Evolutionary conservation across 331 rosid genomes (phyloP).

Genomic region (Arachis monticola): DNA sequence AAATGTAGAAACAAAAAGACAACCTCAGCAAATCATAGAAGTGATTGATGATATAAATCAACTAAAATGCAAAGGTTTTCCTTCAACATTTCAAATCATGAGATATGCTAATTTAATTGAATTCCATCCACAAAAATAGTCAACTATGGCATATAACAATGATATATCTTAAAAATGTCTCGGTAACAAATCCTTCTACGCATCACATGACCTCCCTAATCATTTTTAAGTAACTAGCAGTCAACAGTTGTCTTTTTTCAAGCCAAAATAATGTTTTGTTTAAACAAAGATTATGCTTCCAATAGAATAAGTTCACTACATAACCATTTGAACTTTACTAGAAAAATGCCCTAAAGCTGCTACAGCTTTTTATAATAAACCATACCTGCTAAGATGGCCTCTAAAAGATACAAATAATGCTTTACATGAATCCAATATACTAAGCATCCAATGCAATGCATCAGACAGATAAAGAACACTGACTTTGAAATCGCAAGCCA

Average conservation of each 20-base stretch:
- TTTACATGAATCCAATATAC: conserved; percentile 20
- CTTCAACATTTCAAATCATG: conserved; percentile 16
- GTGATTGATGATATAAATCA: conserved; percentile 4
- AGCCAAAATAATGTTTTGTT: neutral
- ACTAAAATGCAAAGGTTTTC: conserved; percentile 17
- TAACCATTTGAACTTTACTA: conserved; percentile 6
- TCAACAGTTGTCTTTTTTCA: conserved; percentile 4
- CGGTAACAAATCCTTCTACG: conserved; percentile 5
- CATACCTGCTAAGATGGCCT: conserved; percentile 14
- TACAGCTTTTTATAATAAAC: neutral
- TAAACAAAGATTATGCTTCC: conserved; percentile 23
- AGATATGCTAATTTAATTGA: neutral
- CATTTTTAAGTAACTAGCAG: conserved; percentile 4
- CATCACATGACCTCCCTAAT: neutral
- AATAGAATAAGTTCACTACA: neutral
- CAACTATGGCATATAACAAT: neutral
- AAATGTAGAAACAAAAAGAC: conserved; percentile 42
- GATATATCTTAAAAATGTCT: neutral
- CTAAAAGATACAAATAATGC: conserved; percentile 24
- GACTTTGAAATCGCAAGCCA: conserved; percentile 22
- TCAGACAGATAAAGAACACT: neutral
- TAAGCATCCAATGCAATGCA: conserved; percentile 10
- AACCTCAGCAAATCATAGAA: conserved; percentile 32
- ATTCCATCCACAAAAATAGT: conserved; percentile 14
- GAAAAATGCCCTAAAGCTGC: conserved; percentile 4